phyloP scores from a whole-genome alignment of 2,329 filamentous ascomycete species.

The Xylariaceae sp. region DNA sequence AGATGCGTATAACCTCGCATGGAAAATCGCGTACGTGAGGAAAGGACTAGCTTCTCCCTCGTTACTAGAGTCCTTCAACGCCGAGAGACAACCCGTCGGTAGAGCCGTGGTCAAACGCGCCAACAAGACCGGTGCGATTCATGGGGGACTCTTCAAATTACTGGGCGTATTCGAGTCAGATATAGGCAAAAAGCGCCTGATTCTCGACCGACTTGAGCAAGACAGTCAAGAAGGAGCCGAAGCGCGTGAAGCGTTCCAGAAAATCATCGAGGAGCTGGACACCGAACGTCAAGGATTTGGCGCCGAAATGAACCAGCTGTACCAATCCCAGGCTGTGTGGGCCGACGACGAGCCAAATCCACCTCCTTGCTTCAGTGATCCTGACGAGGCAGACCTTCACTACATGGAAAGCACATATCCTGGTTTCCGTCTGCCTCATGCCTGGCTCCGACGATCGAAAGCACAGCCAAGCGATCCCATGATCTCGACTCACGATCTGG shows the following conservation, averaged over 20 bases:
- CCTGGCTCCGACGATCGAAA: constrained; percentile 14
- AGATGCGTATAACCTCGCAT: constrained; percentile 52
- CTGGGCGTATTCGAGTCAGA: constrained; percentile 41
- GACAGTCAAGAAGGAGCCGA: constrained; percentile 33
- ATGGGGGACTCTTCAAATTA: constrained; percentile 41
- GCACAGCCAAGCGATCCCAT: constrained; percentile 14
- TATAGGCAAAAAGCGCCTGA: constrained; percentile 7
- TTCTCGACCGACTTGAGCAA: constrained; percentile 33
- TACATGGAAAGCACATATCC: constrained; percentile 46
- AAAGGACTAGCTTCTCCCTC: constrained; percentile 34
- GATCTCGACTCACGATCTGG: constrained; percentile 1
- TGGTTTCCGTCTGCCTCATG: constrained; percentile 34
- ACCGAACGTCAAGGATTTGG: constrained; percentile 36
- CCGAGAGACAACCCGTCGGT: constrained; percentile 47
- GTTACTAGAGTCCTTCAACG: constrained; percentile 40
- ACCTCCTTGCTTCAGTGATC: constrained; percentile 27
- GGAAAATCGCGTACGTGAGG: constrained; percentile 48
- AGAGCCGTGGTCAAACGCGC: constrained; percentile 48
- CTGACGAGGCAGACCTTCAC: constrained; percentile 23
- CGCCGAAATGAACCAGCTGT: constrained; percentile 44
- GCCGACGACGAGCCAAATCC: constrained; percentile 25
- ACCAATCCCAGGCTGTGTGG: constrained; percentile 39
- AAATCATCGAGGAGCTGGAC: constrained; percentile 45
- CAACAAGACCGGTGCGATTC: constrained; percentile 46
- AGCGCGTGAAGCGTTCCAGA: constrained; percentile 35